These are phyloP conservation scores for Eimeria brunetti DNA, from an alignment of 169 alveolate genomes.

Conservation along the genomic window DNA sequence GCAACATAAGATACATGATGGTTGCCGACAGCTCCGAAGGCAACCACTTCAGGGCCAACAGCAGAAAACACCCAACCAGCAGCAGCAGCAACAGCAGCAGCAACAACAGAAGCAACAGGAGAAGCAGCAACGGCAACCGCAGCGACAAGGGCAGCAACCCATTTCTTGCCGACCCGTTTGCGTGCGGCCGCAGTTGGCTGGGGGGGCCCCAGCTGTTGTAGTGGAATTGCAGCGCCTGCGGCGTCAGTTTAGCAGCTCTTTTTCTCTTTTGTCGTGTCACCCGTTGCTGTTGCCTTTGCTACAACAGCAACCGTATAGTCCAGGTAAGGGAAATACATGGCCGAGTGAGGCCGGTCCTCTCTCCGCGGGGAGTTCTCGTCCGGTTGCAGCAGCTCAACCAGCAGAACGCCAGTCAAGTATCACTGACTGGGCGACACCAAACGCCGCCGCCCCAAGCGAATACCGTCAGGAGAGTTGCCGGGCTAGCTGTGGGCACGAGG, in stretches of 20 bases:
- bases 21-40: neutral
- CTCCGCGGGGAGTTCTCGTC: neutral
- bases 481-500: neutral
- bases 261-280: constrained; percentile 19
- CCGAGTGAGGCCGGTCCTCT: neutral
- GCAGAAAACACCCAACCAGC: constrained; percentile 14
- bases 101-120: constrained; percentile 24
- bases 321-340: neutral
- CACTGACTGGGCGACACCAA: neutral
- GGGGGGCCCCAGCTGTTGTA: neutral
- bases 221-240: constrained; percentile 39
- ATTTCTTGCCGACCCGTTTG: constrained; percentile 28
- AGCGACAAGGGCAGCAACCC: constrained; percentile 24
- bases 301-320: neutral
- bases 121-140: neutral
- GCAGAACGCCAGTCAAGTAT: neutral
- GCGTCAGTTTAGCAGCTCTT: constrained; percentile 22
- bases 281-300: constrained; percentile 21
- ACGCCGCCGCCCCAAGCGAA: neutral
- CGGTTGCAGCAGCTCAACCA: neutral
- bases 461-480: neutral
- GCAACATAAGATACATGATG: neutral
- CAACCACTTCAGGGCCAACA: neutral
- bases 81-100: constrained; percentile 5
- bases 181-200: constrained; percentile 36